These are phyloP conservation scores for Silene vulgaris DNA, from an alignment of 179 eudicot species.

Conservation along the genomic window DNA sequence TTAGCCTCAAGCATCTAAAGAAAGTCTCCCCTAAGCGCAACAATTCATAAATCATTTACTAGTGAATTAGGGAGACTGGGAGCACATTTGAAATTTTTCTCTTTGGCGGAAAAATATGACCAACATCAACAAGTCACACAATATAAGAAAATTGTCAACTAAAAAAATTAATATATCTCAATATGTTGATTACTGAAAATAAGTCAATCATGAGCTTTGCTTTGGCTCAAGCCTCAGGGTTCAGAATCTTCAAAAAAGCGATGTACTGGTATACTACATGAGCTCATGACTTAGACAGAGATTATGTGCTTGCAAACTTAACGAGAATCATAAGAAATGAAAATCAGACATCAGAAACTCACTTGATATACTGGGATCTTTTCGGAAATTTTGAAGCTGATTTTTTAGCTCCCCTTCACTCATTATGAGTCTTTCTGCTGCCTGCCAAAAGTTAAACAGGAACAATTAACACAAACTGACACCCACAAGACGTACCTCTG, in stretches of 20 bases:
- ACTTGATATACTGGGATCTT: slow-evolving; percentile 76
- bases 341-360: slow-evolving; percentile 20
- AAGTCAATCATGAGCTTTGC: background rate
- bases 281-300: background rate
- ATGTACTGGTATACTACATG: background rate
- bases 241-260: slow-evolving; percentile 8
- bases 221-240: background rate
- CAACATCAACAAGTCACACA: too few relatives aligned
- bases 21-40: background rate
- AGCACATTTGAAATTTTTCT: background rate
- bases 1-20: background rate
- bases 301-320: background rate
- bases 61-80: background rate
- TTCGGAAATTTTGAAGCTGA: slow-evolving; percentile 63
- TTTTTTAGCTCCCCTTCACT: slow-evolving; percentile 71
- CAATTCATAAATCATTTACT: background rate
- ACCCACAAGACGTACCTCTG: background rate
- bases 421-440: slow-evolving; percentile 69
- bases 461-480: background rate
- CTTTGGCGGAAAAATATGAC: too few relatives aligned
- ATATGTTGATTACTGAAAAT: background rate
- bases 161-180: background rate
- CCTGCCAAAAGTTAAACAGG: slow-evolving; percentile 39
- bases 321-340: slow-evolving; percentile 6
- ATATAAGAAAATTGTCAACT: too few relatives aligned